Percentiles rank a stretch among this genome's conserved stretches.
These are phyloP conservation scores for Cyberlindnera maritima DNA, from an alignment of 805 yeast species.

Conservation along the genomic window DNA sequence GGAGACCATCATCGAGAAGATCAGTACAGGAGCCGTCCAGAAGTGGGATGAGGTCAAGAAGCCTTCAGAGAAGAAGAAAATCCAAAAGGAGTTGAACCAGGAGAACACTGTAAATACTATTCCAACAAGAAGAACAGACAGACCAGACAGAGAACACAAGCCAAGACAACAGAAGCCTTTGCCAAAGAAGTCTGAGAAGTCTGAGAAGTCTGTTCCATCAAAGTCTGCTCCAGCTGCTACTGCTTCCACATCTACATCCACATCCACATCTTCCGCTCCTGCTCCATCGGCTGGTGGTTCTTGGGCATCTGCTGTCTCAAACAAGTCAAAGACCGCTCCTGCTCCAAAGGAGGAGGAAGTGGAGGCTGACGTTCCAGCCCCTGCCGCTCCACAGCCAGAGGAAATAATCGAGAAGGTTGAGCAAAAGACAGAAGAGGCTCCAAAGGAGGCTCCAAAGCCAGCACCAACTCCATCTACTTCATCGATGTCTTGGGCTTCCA, in stretches of 20 bases:
- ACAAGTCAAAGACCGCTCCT: conserved; percentile 17
- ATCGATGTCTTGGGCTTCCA: conserved; percentile 64
- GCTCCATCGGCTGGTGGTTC: conserved; percentile 25
- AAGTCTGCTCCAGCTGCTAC: conserved; percentile 12
- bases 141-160: conserved; percentile 15
- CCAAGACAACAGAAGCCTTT: conserved; percentile 24
- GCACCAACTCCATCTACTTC: conserved; percentile 27
- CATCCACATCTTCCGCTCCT: conserved; percentile 1
- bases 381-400: conserved; percentile 4
- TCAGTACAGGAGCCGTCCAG: conserved; percentile 84
- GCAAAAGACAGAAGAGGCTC: conserved; percentile 9
- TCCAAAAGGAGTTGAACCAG: conserved; percentile 28
- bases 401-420: conserved; percentile 1
- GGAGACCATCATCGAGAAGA: conserved; percentile 79
- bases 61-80: conserved; percentile 54
- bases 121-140: conserved; percentile 10
- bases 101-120: conserved; percentile 20
- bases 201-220: conserved; percentile 13
- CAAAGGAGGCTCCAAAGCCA: conserved; percentile 20
- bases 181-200: conserved; percentile 16
- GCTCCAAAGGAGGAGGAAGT: conserved; percentile 2
- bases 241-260: conserved; percentile 17
- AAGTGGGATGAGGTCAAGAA: conserved; percentile 93
- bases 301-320: conserved; percentile 30
- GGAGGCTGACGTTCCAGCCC: not conserved